These are phyloP conservation scores for Oxyria digyna DNA, from an alignment of 148 eudicot species.

Conservation along the genomic window DNA sequence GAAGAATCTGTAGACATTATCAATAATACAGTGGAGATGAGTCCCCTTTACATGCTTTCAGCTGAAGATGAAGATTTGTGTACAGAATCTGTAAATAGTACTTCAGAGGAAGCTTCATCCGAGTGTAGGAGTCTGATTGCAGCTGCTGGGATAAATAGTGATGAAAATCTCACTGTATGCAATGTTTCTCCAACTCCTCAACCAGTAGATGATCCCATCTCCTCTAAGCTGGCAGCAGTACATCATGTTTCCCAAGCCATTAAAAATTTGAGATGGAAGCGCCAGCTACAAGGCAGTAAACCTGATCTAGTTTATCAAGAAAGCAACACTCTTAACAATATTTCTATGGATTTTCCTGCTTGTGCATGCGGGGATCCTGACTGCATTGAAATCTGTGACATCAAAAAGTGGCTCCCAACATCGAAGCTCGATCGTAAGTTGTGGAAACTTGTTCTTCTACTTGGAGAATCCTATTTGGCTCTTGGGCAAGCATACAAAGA, in stretches of 20 bases:
- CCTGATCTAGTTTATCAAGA: slow-evolving; percentile 18
- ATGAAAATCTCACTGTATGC: slow-evolving; percentile 16
- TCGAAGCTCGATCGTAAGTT: slow-evolving; percentile 69
- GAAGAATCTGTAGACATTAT: slow-evolving; percentile 71
- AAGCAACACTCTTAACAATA: background rate
- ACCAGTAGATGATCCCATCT: slow-evolving; percentile 48
- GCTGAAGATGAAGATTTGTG: slow-evolving; percentile 18
- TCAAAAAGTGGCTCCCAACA: slow-evolving; percentile 87
- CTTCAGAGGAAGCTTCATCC: slow-evolving; percentile 16
- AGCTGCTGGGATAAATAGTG: slow-evolving; percentile 19
- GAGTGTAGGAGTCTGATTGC: slow-evolving; percentile 21
- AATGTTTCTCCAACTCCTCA: slow-evolving; percentile 25
- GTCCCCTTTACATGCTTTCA: slow-evolving; percentile 28
- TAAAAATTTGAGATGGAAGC: slow-evolving; percentile 84
- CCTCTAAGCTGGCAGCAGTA: slow-evolving; percentile 79
- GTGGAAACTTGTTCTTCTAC: slow-evolving; percentile 92
- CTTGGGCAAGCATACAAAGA: slow-evolving; percentile 82
- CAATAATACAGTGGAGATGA: slow-evolving; percentile 36
- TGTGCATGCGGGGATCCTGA: slow-evolving; percentile 97
- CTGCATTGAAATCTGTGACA: slow-evolving; percentile 92
- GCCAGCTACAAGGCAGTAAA: slow-evolving; percentile 44
- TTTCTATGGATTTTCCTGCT: slow-evolving; percentile 27
- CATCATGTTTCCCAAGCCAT: slow-evolving; percentile 98
- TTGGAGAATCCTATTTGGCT: slow-evolving; percentile 92
- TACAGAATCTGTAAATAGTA: slow-evolving; percentile 18